Evolutionary conservation across 2,329 filamentous ascomycete species (phyloP), one percentile per base, ranked within the genome.

Genomic region (Colletotrichum sp.): DNA sequence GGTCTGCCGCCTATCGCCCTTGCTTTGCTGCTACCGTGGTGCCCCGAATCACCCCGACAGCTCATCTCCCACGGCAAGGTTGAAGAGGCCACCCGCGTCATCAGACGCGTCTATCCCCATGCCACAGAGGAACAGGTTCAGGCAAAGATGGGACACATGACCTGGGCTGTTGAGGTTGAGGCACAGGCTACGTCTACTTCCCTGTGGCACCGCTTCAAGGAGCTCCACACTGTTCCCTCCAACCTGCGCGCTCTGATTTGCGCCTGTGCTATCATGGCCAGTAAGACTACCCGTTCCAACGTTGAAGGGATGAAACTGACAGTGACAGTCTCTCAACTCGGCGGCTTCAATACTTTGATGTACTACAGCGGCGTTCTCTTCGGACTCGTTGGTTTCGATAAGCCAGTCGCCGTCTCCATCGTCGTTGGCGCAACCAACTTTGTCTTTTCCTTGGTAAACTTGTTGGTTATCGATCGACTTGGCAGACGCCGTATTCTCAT

Each of bases 261-360:
- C 55, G 89, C 87, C 4, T 89, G 88, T 69, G 85, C 86, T 13
- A 79, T 89, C 28, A 90, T 89, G 87, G 88, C 87, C n/a, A 86
- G 77, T 78, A 58, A 70, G 70, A 52, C 4, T 14, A 21, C 9
- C 30, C 26, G 16, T 52, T 13, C 1, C 28, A 13, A 24, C 26
- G 28, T 9, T 9, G 14, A 28, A 26, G 1, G 9, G 4, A 12
- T 13, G 28, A 21, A 55, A 28, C 24, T 62, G 21, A 48, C 48
- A 13, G 3, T 9, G 16, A 13, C 14, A 73, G 71, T 89, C 64
- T 86, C 84, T 13, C 88, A 90, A 81, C 88, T 89, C 36, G 84
- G 86, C 5, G 89, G 88, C 0, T 80, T 79, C 65, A 80, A 80
- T 32, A 79, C 78, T 2, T 69, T 80, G 59, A 80, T 80, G 78